phyloP scores from a whole-genome alignment of 768 basidiomycete species.

The Serendipita indica region DNA sequence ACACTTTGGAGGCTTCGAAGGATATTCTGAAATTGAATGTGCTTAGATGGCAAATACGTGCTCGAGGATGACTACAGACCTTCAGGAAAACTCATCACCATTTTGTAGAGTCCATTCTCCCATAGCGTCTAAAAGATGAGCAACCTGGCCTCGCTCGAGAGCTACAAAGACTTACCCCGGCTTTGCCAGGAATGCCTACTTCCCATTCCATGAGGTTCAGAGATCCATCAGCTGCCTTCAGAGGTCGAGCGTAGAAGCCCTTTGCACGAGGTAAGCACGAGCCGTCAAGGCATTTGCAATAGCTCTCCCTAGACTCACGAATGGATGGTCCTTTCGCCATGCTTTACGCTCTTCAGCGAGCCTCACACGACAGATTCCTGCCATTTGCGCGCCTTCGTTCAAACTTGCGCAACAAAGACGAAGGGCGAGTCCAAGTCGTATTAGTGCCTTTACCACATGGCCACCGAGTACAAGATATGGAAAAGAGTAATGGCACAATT shows the following conservation, averaged over 20 bases:
- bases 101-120: conserved; percentile 92
- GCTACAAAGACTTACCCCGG: conserved; percentile 39
- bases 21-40: conserved; percentile 48
- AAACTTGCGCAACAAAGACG: not conserved
- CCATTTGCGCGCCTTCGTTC: conserved; percentile 32
- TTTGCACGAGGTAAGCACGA: conserved; percentile 26
- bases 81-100: conserved; percentile 92
- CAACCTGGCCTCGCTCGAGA: not conserved
- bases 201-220: conserved; percentile 99
- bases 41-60: conserved; percentile 7
- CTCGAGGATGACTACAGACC: conserved; percentile 32
- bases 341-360: conserved; percentile 95
- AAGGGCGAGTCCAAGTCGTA: not conserved
- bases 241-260: conserved; percentile 96
- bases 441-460: no score
- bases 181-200: conserved; percentile 93
- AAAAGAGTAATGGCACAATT: not conserved
- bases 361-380: conserved; percentile 84
- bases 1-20: conserved; percentile 94
- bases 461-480: not conserved
- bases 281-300: not conserved
- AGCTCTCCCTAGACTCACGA: conserved; percentile 41
- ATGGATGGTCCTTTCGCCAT: conserved; percentile 98
- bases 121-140: conserved; percentile 61
- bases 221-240: conserved; percentile 78